Base-by-base conservation (phyloP, 768 basidiomycete species). In the Phlebiopsis flavidoalba region DNA sequence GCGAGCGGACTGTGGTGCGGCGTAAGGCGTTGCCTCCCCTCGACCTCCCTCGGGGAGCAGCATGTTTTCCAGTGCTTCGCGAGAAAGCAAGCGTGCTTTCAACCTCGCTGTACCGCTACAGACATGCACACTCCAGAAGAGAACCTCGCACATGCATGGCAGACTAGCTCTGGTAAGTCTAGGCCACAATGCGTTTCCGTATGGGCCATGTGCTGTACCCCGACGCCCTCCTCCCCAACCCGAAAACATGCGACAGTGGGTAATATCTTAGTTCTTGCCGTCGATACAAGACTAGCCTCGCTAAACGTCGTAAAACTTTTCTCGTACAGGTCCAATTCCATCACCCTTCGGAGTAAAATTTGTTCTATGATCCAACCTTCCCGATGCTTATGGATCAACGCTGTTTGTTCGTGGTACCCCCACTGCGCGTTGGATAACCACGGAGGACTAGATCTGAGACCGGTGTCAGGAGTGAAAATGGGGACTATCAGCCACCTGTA, bases 281-380 rank as follows among this genome's bases (percentile, higher is more conserved):
- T n/a, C n/a, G n/a, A n/a, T n/a, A n/a, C n/a, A n/a, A n/a, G n/a
- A n/a, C n/a, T n/a, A n/a, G n/a, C n/a, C n/a, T n/a, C n/a, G n/a
- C n/a, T n/a, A n/a, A n/a, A n/a, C n/a, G 8, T 40, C 37, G 14
- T 14, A 40, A 40, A 14, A 40, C n/a, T 31, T 31, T 31, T 31
- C 26, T 3, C 26, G 26, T n/a, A n/a, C 26, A 31, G 26, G 26
- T 31, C 26, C 22, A 53, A 26, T 24, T 53, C 24, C 35, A 35
- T 58, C 35, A n/a, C n/a, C n/a, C n/a, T n/a, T n/a, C 57, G 57
- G 10, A n/a, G 57, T 58, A 26, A 58, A 58, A 46, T 48, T n/a
- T 26, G 43, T 58, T 58, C 21, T 33, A 31, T 7, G 57, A 48
- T 1, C 43, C 33, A 26, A 36, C 43, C 14, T 49, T 47, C 45